phyloP scores from a whole-genome alignment of 495 filamentous ascomycete species.

The Tetracladium setigerum region DNA sequence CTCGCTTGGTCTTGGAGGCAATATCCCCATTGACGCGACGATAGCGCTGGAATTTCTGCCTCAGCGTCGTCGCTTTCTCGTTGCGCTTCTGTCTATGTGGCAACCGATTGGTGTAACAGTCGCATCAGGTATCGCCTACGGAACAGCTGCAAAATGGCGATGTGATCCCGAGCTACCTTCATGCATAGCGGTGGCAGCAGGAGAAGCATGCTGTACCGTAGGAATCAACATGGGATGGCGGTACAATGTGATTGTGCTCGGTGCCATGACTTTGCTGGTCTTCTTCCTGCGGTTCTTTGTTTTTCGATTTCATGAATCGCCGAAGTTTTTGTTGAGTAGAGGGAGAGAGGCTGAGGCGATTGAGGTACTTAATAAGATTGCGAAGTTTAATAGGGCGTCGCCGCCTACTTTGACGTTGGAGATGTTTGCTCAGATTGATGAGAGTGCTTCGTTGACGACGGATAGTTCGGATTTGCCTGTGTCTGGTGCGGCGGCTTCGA shows the following conservation, averaged over 20 bases:
- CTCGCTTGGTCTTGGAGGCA: constrained; percentile 38
- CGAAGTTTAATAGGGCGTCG: constrained; percentile 24
- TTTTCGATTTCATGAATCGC: constrained; percentile 38
- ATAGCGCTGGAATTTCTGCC: constrained; percentile 42
- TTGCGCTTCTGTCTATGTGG: constrained; percentile 39
- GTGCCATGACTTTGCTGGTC: constrained; percentile 32
- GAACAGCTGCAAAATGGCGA: constrained; percentile 33
- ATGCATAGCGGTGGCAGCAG: constrained; percentile 25
- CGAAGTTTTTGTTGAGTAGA: constrained; percentile 36
- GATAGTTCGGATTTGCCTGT: too few species aligned
- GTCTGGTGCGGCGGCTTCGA: too few species aligned
- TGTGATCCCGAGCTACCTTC: constrained; percentile 29
- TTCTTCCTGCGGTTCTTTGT: constrained; percentile 37
- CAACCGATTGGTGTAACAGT: constrained; percentile 41
- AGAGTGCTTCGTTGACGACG: too few species aligned
- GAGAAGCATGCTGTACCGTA: constrained; percentile 36
- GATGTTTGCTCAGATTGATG: too few species aligned
- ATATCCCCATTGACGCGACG: constrained; percentile 44
- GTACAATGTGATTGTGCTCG: constrained; percentile 40
- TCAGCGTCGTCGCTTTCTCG: constrained; percentile 36
- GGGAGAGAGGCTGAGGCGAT: constrained; percentile 36
- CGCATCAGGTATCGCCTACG: constrained; percentile 39
- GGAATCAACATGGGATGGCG: constrained; percentile 47
- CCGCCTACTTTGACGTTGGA: not conserved
- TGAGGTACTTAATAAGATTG: constrained; percentile 31